A percentile compares a stretch with the other conserved stretches of the same genome.
These are phyloP conservation scores for Noccaea bulbosa DNA, from an alignment of 345 rosid genomes.

Conservation along the genomic window DNA sequence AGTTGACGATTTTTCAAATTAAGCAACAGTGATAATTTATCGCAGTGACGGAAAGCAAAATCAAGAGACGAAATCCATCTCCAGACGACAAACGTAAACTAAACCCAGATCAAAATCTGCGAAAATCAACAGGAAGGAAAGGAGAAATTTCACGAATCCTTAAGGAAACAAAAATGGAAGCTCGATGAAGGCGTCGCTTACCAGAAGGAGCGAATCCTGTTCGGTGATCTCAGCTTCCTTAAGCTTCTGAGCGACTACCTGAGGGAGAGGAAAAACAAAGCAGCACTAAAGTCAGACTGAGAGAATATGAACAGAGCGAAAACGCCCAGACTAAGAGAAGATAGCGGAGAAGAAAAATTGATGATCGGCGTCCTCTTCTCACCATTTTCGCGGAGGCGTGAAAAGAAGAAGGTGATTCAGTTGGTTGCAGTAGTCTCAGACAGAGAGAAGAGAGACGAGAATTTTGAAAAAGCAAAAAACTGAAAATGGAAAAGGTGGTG, in stretches of 20 bases:
- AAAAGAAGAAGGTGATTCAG: constrained; percentile 17
- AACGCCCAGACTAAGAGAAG: not conserved
- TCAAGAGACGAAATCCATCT: not conserved
- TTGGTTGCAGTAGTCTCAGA: not conserved
- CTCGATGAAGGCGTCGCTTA: constrained; percentile 41
- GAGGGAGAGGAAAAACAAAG: constrained; percentile 21
- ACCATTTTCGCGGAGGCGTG: constrained; percentile 52
- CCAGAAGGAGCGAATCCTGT: constrained; percentile 98
- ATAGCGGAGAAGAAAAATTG: constrained; percentile 14
- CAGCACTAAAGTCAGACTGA: not conserved
- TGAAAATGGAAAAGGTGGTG: constrained; percentile 39
- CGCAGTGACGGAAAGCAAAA: not conserved
- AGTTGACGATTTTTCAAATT: constrained; percentile 4
- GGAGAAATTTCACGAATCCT: constrained; percentile 1
- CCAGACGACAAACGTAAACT: not conserved
- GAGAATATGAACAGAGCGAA: constrained; percentile 13
- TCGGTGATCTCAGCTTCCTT: constrained; percentile 96
- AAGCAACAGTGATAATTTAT: constrained; percentile 2
- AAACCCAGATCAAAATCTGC: not conserved
- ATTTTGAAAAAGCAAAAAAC: constrained; percentile 25
- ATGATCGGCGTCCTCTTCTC: constrained; percentile 39
- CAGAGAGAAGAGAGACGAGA: not conserved
- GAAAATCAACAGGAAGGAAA: constrained; percentile 20
- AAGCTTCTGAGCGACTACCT: constrained; percentile 84
- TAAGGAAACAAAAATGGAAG: constrained; percentile 1